Evolutionary conservation across 148 eudicot species (phyloP).

Genomic region (Arbutus unedo): DNA sequence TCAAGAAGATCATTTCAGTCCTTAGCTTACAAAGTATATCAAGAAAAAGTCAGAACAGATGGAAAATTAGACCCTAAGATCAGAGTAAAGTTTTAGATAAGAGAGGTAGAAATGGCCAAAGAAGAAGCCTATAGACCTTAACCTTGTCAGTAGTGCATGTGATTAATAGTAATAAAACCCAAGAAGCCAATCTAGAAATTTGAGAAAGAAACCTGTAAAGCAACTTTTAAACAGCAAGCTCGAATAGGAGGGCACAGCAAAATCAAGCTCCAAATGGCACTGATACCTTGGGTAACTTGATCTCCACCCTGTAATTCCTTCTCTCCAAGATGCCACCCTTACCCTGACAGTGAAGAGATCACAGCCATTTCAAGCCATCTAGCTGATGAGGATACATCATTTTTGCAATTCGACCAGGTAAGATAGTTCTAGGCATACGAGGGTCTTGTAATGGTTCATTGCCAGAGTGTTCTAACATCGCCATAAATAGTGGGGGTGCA

Average conservation of each 20-base stretch:
- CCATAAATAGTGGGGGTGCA: too few species aligned
- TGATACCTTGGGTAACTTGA: conserved; percentile 93
- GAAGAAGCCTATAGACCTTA: background rate
- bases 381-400: conserved; percentile 95
- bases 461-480: too few species aligned
- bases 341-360: conserved; percentile 91
- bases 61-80: background rate
- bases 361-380: conserved; percentile 94
- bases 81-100: background rate
- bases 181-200: conserved; percentile 11
- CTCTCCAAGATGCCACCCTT: conserved; percentile 90
- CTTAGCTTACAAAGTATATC: background rate
- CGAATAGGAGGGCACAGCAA: conserved; percentile 77
- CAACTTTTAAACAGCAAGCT: conserved; percentile 64
- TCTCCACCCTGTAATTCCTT: too few species aligned
- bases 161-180: background rate
- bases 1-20: background rate
- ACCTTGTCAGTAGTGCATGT: background rate
- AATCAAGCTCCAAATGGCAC: conserved; percentile 83
- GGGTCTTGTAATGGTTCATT: too few species aligned
- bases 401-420: conserved; percentile 60
- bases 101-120: background rate
- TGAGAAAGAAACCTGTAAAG: conserved; percentile 63
- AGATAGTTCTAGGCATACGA: background rate
- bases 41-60: background rate